These are phyloP conservation scores for Quercus lobata DNA, from an alignment of 331 rosid genomes.

Conservation along the genomic window DNA sequence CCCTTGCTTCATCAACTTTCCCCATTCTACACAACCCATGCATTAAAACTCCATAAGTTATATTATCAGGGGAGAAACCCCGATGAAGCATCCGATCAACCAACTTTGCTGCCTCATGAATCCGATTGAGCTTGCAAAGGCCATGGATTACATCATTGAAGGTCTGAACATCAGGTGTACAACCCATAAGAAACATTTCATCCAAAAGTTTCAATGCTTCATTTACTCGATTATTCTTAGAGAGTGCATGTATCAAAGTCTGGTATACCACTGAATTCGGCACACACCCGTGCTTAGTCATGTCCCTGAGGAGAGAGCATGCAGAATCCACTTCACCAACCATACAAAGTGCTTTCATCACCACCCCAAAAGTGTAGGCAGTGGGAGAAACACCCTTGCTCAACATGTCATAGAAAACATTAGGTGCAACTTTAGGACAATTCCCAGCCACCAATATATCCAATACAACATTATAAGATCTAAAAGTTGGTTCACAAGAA, in stretches of 20 bases:
- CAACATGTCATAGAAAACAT: slow-evolving; percentile 89
- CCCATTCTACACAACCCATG: slow-evolving; percentile 70
- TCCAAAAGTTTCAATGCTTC: slow-evolving; percentile 73
- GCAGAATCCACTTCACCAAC: slow-evolving; percentile 79
- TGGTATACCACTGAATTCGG: slow-evolving; percentile 83
- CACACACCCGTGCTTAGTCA: slow-evolving; percentile 89
- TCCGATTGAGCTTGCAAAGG: slow-evolving; percentile 57
- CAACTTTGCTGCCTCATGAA: slow-evolving; percentile 74
- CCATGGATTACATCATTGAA: slow-evolving; percentile 76
- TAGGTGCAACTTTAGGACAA: slow-evolving; percentile 60
- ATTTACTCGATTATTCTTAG: slow-evolving; percentile 51
- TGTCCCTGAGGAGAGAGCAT: slow-evolving; percentile 73
- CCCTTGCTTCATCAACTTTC: slow-evolving; percentile 70
- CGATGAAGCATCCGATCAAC: slow-evolving; percentile 77
- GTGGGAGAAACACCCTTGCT: slow-evolving; percentile 68
- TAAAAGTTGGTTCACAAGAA: slow-evolving; percentile 60
- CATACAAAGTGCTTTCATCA: slow-evolving; percentile 81
- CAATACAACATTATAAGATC: slow-evolving; percentile 76
- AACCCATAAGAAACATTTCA: slow-evolving; percentile 92
- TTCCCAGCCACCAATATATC: slow-evolving; percentile 63
- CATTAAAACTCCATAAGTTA: slow-evolving; percentile 74
- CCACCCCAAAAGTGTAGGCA: slow-evolving; percentile 65
- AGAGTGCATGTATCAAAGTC: slow-evolving; percentile 75
- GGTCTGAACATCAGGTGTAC: slow-evolving; percentile 87
- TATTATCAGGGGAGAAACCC: slow-evolving; percentile 57